A percentile compares a stretch with the other conserved stretches of the same genome.
Conservation (phyloP, 805 yeast genomes). For the Ogataea philodendri region DNA sequence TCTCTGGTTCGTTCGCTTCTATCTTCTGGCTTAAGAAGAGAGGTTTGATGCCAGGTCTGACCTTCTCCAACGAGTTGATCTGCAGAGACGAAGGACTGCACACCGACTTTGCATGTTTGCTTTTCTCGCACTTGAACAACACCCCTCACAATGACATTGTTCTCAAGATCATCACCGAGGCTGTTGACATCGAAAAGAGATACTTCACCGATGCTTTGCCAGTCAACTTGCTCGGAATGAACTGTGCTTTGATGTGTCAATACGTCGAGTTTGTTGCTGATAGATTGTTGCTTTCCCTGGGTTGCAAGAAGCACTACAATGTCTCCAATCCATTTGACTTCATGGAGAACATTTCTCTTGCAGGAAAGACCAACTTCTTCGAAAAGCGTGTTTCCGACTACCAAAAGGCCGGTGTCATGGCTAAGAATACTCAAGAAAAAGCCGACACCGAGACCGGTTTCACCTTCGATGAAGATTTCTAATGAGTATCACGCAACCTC, state of each 20-base stretch:
- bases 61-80: slow-evolving; percentile 95
- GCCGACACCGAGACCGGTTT: slow-evolving; percentile 52
- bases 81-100: slow-evolving; percentile 99
- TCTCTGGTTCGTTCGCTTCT: slow-evolving; percentile 97
- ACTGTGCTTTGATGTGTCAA: slow-evolving; percentile 90
- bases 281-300: slow-evolving; percentile 86
- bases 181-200: slow-evolving; percentile 91
- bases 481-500: slow-evolving; percentile 28
- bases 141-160: slow-evolving; percentile 81
- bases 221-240: slow-evolving; percentile 91
- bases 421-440: slow-evolving; percentile 49
- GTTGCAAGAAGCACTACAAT: slow-evolving; percentile 85
- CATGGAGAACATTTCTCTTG: slow-evolving; percentile 97
- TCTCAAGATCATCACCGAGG: slow-evolving; percentile 87
- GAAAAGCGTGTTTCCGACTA: slow-evolving; percentile 98
- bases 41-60: slow-evolving; percentile 98
- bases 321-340: slow-evolving; percentile 94
- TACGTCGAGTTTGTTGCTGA: slow-evolving; percentile 98
- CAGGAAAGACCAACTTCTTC: slow-evolving; percentile 98
- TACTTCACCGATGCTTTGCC: slow-evolving; percentile 96
- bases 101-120: slow-evolving; percentile 95
- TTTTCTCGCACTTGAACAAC: slow-evolving; percentile 88
- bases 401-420: slow-evolving; percentile 99
- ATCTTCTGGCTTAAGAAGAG: slow-evolving; percentile 98
- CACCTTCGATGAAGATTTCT: slow-evolving; percentile 92